Percentiles rank a stretch among this genome's conserved stretches.
Conservation (phyloP, 164 flowering plant species). For the Piper longum region DNA sequence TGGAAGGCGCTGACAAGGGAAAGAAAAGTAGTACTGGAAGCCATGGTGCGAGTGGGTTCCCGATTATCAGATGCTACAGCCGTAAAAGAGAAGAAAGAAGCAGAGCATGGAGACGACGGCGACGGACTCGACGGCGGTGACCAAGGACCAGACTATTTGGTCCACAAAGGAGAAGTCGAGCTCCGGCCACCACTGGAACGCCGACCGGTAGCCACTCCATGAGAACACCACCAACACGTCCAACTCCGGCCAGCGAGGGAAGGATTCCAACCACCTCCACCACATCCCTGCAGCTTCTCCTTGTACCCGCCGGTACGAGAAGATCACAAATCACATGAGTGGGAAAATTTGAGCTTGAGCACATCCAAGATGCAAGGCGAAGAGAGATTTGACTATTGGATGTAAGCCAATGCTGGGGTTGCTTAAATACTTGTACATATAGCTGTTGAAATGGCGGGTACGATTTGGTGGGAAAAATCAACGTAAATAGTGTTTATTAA, state of each 20-base stretch:
- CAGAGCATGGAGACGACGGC: conserved; percentile 57
- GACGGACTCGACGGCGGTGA: conserved; percentile 42
- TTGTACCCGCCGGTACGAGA: background rate
- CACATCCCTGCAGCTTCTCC: conserved; percentile 1
- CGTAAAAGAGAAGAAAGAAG: conserved; percentile 60
- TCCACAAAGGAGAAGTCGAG: conserved; percentile 35
- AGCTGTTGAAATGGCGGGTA: no score
- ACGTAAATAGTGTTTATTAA: no score
- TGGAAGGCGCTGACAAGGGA: no score
- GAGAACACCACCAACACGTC: conserved; percentile 1
- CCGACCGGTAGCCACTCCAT: background rate
- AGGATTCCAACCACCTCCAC: conserved; percentile 2
- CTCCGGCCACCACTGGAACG: conserved; percentile 8
- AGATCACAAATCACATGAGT: no score
- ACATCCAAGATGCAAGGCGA: no score
- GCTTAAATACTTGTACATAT: no score
- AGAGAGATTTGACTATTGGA: no score
- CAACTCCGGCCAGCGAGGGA: conserved; percentile 4
- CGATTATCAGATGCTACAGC: conserved; percentile 50
- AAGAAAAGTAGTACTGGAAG: no score
- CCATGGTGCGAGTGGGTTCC: no score
- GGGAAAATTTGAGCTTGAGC: no score
- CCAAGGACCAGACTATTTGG: conserved; percentile 39
- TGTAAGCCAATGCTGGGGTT: no score
- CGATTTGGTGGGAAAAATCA: no score